Conservation (phyloP, 106 monocot genomes). For the Cymbidium sinense region DNA sequence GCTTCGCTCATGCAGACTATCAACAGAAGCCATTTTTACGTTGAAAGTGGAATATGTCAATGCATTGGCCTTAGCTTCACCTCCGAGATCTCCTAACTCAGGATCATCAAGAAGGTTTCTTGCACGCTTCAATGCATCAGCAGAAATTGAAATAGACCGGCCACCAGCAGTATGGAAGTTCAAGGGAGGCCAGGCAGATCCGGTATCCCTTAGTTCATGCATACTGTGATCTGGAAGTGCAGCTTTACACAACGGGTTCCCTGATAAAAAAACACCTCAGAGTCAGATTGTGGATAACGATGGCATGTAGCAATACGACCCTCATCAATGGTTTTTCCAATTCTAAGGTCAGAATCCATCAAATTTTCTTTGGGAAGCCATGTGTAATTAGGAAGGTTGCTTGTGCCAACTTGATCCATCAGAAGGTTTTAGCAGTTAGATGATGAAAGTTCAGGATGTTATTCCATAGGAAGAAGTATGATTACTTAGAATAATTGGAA, state of each 20-base stretch:
- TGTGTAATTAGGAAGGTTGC: background rate
- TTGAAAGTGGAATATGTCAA: slow-evolving; percentile 6
- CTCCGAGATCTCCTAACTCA: slow-evolving; percentile 13
- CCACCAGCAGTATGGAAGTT: slow-evolving; percentile 69
- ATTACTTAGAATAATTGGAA: slow-evolving; percentile 15
- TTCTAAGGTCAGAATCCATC: background rate
- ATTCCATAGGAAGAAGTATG: slow-evolving; percentile 40
- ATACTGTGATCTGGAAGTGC: slow-evolving; percentile 5
- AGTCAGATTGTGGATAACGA: slow-evolving; percentile 2
- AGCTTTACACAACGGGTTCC: slow-evolving; percentile 7
- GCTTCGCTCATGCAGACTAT: no score
- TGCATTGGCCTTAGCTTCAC: slow-evolving; percentile 11
- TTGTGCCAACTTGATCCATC: slow-evolving; percentile 6
- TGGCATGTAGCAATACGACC: slow-evolving; percentile 5
- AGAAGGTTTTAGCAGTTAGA: slow-evolving; percentile 10
- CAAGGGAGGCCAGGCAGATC: slow-evolving; percentile 17
- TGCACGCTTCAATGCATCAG: slow-evolving; percentile 60
- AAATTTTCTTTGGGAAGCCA: background rate
- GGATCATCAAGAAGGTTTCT: slow-evolving; percentile 57
- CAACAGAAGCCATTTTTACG: slow-evolving; percentile 8
- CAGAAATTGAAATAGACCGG: slow-evolving; percentile 55
- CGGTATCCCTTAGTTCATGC: background rate
- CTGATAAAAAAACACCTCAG: slow-evolving; percentile 7
- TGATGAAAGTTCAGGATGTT: slow-evolving; percentile 13
- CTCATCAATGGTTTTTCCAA: background rate